These are phyloP conservation scores for Chlamydomonas sp. DNA, from an alignment of 139 green algal genomes.

Conservation along the genomic window DNA sequence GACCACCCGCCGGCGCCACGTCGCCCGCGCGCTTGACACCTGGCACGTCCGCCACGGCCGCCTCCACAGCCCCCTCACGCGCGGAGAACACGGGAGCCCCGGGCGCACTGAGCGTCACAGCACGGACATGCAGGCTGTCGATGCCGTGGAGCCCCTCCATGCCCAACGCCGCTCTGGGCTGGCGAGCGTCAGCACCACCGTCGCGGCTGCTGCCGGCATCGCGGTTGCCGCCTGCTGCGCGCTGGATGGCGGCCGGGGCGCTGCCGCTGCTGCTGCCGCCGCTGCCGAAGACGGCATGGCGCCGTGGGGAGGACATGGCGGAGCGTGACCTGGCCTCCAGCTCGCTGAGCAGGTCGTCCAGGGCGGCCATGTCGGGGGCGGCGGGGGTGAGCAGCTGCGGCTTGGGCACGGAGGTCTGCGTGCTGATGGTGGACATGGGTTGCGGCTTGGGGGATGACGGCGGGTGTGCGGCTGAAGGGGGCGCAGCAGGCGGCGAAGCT, in stretches of 20 bases:
- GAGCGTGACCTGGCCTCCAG: no score
- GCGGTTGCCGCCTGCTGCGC: not conserved
- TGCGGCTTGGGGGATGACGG: no score
- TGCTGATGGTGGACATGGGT: no score
- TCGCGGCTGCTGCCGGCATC: not conserved
- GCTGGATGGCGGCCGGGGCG: not conserved
- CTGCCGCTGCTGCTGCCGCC: no score
- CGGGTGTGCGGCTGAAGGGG: no score
- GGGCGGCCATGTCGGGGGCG: no score
- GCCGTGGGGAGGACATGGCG: no score
- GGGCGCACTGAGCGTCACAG: not conserved
- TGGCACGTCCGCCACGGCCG: not conserved
- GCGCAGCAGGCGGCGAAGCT: no score
- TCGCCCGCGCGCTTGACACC: not conserved
- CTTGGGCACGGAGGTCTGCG: no score
- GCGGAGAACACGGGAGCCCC: conserved; percentile 12
- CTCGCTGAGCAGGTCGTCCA: no score
- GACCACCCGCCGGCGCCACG: not conserved
- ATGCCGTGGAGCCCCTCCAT: not conserved
- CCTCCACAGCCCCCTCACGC: not conserved
- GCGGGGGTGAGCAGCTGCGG: no score
- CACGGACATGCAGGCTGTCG: not conserved
- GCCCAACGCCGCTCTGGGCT: not conserved
- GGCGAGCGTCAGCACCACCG: not conserved
- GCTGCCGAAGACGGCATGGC: no score